Evolutionary conservation across 306 rosid genomes (phyloP).

Genomic region (Lagenaria siceraria): DNA sequence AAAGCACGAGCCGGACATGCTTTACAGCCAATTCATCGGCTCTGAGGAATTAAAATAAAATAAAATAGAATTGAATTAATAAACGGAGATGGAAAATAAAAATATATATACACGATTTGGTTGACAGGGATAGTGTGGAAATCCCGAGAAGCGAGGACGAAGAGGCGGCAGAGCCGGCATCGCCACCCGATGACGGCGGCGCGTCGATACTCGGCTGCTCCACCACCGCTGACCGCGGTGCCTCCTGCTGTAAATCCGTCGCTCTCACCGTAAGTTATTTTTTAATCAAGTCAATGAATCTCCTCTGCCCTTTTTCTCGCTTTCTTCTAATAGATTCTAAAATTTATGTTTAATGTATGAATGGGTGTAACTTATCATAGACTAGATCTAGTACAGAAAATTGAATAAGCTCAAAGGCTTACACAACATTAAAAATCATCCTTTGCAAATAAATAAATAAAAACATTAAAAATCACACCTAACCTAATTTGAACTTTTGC

Average conservation of each 20-base stretch:
- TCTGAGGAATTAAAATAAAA: neutral
- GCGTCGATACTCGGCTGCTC: slow-evolving; percentile 29
- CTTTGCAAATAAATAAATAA: too few species aligned
- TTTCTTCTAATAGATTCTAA: too few species aligned
- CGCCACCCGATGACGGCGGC: slow-evolving; percentile 17
- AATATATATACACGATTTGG: too few species aligned
- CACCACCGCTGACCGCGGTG: slow-evolving; percentile 38
- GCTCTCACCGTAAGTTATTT: slow-evolving; percentile 61
- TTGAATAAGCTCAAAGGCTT: too few species aligned
- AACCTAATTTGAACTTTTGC: too few species aligned
- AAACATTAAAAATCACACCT: too few species aligned
- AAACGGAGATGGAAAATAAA: neutral
- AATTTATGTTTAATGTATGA: too few species aligned
- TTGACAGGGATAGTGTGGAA: slow-evolving; percentile 33
- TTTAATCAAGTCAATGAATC: too few species aligned
- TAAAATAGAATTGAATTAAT: neutral
- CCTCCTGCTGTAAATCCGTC: slow-evolving; percentile 58
- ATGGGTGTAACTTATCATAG: too few species aligned
- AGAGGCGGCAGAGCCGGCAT: slow-evolving; percentile 15
- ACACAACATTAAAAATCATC: too few species aligned
- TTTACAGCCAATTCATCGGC: neutral
- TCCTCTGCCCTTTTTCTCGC: too few species aligned
- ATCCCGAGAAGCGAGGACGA: slow-evolving; percentile 40
- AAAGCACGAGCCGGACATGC: neutral
- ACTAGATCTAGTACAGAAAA: too few species aligned